These are phyloP conservation scores for Panicum miliaceum DNA, from an alignment of 176 grass and related monocot species.

Conservation along the genomic window DNA sequence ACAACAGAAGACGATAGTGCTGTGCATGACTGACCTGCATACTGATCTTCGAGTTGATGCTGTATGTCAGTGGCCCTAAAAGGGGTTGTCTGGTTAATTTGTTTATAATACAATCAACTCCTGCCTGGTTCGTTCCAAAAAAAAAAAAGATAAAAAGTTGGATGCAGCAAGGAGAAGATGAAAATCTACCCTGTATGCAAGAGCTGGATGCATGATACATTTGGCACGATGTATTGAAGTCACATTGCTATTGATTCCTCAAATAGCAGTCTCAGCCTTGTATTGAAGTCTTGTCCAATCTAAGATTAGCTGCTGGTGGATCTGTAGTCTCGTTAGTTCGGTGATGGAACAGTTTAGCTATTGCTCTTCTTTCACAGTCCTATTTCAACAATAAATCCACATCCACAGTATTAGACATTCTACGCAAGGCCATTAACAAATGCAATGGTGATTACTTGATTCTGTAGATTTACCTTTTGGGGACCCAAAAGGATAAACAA, in stretches of 20 bases:
- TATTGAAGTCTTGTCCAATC: constrained; percentile 8
- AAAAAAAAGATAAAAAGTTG: not conserved
- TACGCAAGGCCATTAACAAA: not conserved
- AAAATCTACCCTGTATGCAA: not conserved
- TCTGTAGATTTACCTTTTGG: not conserved
- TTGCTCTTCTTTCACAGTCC: constrained; percentile 90
- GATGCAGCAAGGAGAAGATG: constrained; percentile 9
- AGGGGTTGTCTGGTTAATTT: not conserved
- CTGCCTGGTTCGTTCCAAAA: not conserved
- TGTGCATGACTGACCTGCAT: not conserved
- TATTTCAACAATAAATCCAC: constrained; percentile 48
- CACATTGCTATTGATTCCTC: constrained; percentile 7
- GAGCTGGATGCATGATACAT: not conserved
- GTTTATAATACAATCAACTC: not conserved
- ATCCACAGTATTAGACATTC: constrained; percentile 19
- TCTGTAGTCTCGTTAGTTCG: constrained; percentile 47
- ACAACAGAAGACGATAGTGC: not conserved
- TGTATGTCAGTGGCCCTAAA: not conserved
- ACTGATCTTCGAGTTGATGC: not conserved
- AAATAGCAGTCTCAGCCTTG: constrained; percentile 25
- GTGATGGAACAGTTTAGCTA: constrained; percentile 85
- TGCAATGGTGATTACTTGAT: not conserved
- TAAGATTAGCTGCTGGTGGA: constrained; percentile 38
- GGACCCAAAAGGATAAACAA: constrained; percentile 2
- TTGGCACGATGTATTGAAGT: not conserved